These are phyloP conservation scores for Dacryopinax primogenitus DNA, from an alignment of 768 basidiomycete species.

Conservation along the genomic window DNA sequence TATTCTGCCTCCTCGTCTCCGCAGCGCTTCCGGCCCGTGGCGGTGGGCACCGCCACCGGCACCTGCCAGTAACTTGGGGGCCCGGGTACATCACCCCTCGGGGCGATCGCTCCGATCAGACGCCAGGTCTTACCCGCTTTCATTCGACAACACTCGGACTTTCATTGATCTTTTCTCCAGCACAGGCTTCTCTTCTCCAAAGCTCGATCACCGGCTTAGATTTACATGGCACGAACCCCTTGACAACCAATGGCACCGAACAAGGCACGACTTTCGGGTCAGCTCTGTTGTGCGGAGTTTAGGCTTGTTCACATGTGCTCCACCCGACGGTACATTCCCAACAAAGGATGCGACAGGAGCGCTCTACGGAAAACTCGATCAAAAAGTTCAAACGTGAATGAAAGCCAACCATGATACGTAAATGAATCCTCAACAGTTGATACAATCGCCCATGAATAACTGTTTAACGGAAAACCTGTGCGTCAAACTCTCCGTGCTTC, in stretches of 20 bases:
- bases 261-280: background rate
- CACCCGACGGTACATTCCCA: background rate
- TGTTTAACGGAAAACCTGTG: background rate
- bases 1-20: background rate
- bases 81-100: background rate
- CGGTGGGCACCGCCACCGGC: conserved; percentile 2
- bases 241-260: background rate
- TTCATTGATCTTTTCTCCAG: background rate
- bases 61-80: background rate
- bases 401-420: background rate
- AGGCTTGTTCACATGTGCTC: background rate
- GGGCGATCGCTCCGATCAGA: background rate
- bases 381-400: background rate
- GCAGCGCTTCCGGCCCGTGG: background rate
- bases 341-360: background rate
- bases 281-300: background rate
- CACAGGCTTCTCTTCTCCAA: background rate
- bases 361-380: background rate
- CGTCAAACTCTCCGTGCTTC: background rate
- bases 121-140: background rate
- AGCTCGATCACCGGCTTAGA: background rate
- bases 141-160: too few relatives aligned
- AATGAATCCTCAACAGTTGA: background rate
- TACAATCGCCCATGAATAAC: background rate
- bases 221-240: background rate